Evolutionary conservation across 2,329 filamentous ascomycete genomes (phyloP), one percentile per base, ranked within the genome.

Genomic region (Penicillium sp.): DNA sequence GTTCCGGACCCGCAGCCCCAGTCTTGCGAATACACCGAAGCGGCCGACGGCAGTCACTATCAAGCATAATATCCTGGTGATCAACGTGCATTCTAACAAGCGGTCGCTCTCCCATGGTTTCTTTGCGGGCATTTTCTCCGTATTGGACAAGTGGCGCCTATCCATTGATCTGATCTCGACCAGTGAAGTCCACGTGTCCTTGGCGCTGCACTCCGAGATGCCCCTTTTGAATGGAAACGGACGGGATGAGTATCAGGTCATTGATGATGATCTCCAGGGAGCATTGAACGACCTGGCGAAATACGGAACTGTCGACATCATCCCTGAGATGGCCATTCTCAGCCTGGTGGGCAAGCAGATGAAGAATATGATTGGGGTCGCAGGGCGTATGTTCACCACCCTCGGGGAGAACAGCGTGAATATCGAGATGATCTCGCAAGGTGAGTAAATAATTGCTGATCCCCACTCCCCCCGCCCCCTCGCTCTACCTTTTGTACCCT

Each of bases 381-480:
- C 90, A 8, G 94, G 94, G 29, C 87, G 85, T 67, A 97, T 99
- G 90, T 97, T 99, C 76, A 91, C 89, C 48, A 95, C 93, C 1
- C 81, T 99, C 19, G 94, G 94, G 43, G 90, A 97, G 72, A 89
- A 96, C 73, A 90, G 90, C 68, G 88, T 99, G 71, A 99, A 99
- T 74, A 91, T 99, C 67, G 94, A 99, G 79, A 99, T 99, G 94
- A 99, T 99, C 66, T 96, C 91, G 25, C 94, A 99, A 80, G 94
- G 94, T 93, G 82, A 70, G 81, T 66, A 33, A 52, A 54, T 58
- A 40, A 50, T 63, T 52, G 58, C 25, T 29, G 33, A 48, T 31
- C 69, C 19, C 41, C 48, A 21, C 21, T n/a, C 50, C 45, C 57
- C 57, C 52, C 50, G 23, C 48, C 23, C 54, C 47, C 43, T 25